Base-by-base conservation (phyloP, 1,139 yeast species). In the Pichia kudriavzevii region DNA sequence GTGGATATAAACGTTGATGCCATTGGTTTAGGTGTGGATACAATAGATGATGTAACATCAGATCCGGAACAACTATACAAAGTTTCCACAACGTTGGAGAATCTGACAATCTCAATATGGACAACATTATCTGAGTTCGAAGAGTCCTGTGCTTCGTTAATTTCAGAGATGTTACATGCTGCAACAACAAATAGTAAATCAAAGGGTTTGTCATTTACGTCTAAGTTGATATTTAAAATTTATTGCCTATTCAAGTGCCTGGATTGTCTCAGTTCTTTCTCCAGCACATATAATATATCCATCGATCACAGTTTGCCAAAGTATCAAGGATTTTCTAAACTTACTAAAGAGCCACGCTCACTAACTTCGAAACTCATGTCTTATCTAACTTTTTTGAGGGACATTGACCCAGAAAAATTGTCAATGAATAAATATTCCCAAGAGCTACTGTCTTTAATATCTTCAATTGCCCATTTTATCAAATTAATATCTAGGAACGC, bases 401-500 rank as follows among this genome's bases (percentile, higher is more conserved):
- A 78, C 49, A 62, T 79, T 0, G 61, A 68, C 28, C 44, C 44
- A 23, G 38, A 52, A 52, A 43, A 64, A n/a, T 48, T 62, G 7
- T 30, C 43, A 4, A 42, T 46, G 13, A 36, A 47, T 18, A 45
- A 46, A 26, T 48, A 59, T 26, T 72, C 84, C 2, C 87, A 85
- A 14, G 83, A 80, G 30, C 53, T 91, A 31, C 66, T 91, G 45
- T 77, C 93, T 1, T 76, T 88, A 5, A 91, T 88, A 10, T 87
- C 96, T 2, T 88, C 94, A 1, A 67, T 93, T 51, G 97, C 98
- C 0, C 98, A 93, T 57, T 88, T 87, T 56, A 66, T 91, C 50
- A 91, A 93, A 55, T 66, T 91, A 9, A 65, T 91, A 24, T 82
- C 91, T 13, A 67, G 97, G 43, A 75, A 77, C 50, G 94, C 96